A percentile compares a stretch with the other conserved stretches of the same genome.
Evolutionary conservation across 345 rosid genomes (phyloP).

Genomic region (Populus pruinosa): DNA sequence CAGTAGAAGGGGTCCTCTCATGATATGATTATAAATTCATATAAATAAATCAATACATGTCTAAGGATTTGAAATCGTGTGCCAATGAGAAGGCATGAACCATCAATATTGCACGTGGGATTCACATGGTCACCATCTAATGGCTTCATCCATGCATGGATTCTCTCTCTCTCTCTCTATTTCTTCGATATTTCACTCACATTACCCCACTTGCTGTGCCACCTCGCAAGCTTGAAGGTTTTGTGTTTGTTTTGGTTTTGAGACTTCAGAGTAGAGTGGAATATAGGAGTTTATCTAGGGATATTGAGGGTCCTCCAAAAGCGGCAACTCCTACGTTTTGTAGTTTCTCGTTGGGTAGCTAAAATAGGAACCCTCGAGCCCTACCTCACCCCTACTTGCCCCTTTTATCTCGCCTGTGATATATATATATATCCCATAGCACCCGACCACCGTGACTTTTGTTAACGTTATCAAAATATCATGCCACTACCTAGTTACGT

Average conservation of each 20-base stretch:
- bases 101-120: slow-evolving; percentile 20
- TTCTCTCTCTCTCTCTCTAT: not conserved
- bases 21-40: not conserved
- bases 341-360: slow-evolving; percentile 43
- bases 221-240: slow-evolving; percentile 17
- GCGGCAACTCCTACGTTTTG: slow-evolving; percentile 22
- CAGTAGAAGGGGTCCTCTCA: not conserved
- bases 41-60: too few relatives aligned
- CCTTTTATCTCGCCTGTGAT: slow-evolving; percentile 6
- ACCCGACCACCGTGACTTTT: too few relatives aligned
- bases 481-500: too few relatives aligned
- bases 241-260: slow-evolving; percentile 27
- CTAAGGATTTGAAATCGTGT: not conserved
- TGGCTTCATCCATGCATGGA: not conserved
- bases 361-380: slow-evolving; percentile 22
- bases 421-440: too few relatives aligned
- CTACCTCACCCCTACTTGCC: slow-evolving; percentile 3
- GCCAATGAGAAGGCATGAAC: not conserved
- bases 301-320: slow-evolving; percentile 2
- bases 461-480: too few relatives aligned
- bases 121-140: slow-evolving; percentile 36
- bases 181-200: too few relatives aligned
- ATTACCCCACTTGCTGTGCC: slow-evolving; percentile 6
- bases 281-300: not conserved
- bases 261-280: not conserved